phyloP scores from a whole-genome alignment of 352 stramenopile species.

The Phytopythium boreale region DNA sequence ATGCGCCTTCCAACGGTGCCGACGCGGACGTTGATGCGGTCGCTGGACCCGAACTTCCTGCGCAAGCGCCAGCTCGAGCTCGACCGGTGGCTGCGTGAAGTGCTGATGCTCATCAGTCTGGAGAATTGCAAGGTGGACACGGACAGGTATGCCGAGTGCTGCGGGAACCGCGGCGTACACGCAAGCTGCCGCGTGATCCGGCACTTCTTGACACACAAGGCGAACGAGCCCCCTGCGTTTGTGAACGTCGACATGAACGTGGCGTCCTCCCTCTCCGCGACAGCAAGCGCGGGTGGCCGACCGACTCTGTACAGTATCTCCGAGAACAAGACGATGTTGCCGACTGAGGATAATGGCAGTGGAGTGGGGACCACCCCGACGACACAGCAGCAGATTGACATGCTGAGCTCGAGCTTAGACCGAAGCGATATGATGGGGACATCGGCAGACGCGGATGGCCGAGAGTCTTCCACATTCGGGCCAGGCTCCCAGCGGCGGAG shows the following conservation, averaged over 20 bases:
- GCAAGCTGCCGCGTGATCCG: conserved; percentile 64
- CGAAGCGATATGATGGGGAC: conserved; percentile 38
- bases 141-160: conserved; percentile 56
- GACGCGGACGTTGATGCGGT: conserved; percentile 77
- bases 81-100: conserved; percentile 78
- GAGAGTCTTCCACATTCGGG: conserved; percentile 2
- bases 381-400: conserved; percentile 30
- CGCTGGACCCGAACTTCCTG: conserved; percentile 78
- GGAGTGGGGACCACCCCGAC: conserved; percentile 7
- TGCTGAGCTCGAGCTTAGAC: conserved; percentile 42
- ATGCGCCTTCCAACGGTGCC: conserved; percentile 72
- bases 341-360: conserved; percentile 14
- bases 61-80: conserved; percentile 82
- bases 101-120: conserved; percentile 77
- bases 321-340: conserved; percentile 35
- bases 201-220: conserved; percentile 71
- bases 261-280: conserved; percentile 10
- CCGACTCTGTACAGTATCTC: conserved; percentile 53
- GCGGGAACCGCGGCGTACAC: conserved; percentile 63
- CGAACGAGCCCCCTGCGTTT: conserved; percentile 70
- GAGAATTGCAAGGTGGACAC: conserved; percentile 80
- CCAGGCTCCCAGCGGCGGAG: conserved; percentile 32
- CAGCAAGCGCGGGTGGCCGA: conserved; percentile 11
- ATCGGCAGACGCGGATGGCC: background rate
- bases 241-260: conserved; percentile 40